Conservation (phyloP, 2,329 filamentous ascomycete species). For the Fusarium poae region DNA sequence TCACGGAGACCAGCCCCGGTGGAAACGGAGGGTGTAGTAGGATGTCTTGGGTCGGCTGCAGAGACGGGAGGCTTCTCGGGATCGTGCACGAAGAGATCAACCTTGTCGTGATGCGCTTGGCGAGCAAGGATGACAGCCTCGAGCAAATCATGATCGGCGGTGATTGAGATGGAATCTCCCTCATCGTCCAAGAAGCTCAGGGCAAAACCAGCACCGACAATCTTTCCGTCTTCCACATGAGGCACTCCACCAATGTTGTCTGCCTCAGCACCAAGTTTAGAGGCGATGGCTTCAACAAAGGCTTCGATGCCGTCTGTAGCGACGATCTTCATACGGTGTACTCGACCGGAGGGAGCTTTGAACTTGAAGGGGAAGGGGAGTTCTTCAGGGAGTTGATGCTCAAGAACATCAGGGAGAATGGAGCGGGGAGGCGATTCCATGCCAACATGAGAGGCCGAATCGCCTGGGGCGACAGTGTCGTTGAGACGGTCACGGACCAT, state of each 20-base stretch:
- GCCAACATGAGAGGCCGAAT: slow-evolving; percentile 94
- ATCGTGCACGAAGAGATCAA: slow-evolving; percentile 96
- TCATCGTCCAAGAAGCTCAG: slow-evolving; percentile 97
- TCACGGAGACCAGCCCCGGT: slow-evolving; percentile 63
- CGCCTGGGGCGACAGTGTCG: slow-evolving; percentile 90
- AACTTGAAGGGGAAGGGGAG: slow-evolving; percentile 97
- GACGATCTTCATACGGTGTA: slow-evolving; percentile 89
- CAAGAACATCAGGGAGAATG: slow-evolving; percentile 62
- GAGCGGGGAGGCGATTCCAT: slow-evolving; percentile 81
- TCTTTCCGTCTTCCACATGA: slow-evolving; percentile 80
- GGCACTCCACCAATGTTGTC: slow-evolving; percentile 87
- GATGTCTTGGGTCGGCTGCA: slow-evolving; percentile 60
- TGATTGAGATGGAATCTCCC: slow-evolving; percentile 96
- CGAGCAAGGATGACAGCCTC: slow-evolving; percentile 90
- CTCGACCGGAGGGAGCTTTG: slow-evolving; percentile 94
- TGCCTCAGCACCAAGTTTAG: slow-evolving; percentile 87
- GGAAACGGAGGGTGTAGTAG: slow-evolving; percentile 63
- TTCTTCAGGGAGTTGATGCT: slow-evolving; percentile 72
- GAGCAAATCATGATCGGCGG: slow-evolving; percentile 90
- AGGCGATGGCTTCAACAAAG: slow-evolving; percentile 80
- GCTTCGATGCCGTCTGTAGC: slow-evolving; percentile 84
- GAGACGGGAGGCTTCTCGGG: slow-evolving; percentile 88
- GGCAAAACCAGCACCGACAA: slow-evolving; percentile 84
- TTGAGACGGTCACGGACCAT: slow-evolving; percentile 75
- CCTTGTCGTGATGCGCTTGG: slow-evolving; percentile 85